Base-by-base conservation (phyloP, 495 filamentous ascomycete species). In the Hypoxylon fragiforme region DNA sequence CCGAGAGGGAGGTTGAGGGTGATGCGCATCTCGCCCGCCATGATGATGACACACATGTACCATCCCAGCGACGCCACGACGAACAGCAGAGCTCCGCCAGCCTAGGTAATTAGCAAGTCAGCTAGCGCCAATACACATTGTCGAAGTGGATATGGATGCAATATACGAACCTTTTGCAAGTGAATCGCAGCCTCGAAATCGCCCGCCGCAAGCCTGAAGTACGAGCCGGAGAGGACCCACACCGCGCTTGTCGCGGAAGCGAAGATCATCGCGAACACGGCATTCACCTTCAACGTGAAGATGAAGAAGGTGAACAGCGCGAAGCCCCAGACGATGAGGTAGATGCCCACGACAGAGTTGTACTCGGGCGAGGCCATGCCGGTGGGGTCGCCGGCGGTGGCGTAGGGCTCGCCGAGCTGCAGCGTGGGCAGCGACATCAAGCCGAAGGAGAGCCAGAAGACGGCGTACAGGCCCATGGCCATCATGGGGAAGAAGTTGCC, bases 21-120 rank as follows among this genome's bases (percentile, higher is more conserved):
- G 44, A 81, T 74, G n/a, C 80, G 67, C 78, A 81, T 81, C 67
- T 82, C 78, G 7, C 71, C 76, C 0, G 75, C 75, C 77, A 82
- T 78, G 52, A 77, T 77, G 16, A 77, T 73, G 40, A 81, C 74
- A 34, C 72, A 74, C 72, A 81, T 79, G 49, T 81, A 81, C 75
- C 76, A 83, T 3, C 79, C 78, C 26, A 83, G 52, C 0, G 73
- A 16, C 0, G 75, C 77, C 15, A 80, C 74, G 5, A 80, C 63
- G 45, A 83, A 80, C 32, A 79, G 40, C 8, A 77, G 41, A 12
- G 77, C 77, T 8, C 76, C 78, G 12, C 77, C 76, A 24, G 67
- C 63, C 76, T 76, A 34, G 44, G 5, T 5, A 4, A 15, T n/a
- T n/a, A n/a, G n/a, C 5, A 18, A n/a, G 31, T 59, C 37, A 61